Base-by-base conservation (phyloP, 2,329 filamentous ascomycete species). In the Pezizomycotina sp. region DNA sequence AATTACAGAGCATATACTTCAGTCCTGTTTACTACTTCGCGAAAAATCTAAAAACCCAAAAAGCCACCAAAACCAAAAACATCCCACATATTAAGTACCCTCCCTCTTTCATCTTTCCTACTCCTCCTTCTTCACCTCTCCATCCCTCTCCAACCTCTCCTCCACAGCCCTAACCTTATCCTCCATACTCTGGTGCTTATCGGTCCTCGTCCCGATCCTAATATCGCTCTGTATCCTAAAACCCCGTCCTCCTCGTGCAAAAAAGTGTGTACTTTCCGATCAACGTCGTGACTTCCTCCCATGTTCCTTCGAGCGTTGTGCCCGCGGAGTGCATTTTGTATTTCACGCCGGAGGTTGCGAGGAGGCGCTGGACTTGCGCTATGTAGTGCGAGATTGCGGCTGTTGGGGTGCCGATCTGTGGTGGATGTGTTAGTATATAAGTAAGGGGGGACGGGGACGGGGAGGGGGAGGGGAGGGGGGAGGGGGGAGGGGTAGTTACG, bases 311-410 rank as follows among this genome's bases (percentile, higher is more conserved):
- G 36, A 95, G 69, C 0, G 86, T 95, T 0, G 86, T 93, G 8
- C 86, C 89, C 2, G 83, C 84, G 16, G 80, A 84, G 60, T 95
- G 86, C 81, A 95, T 89, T 29, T 69, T 74, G 55, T 84, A 86
- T 47, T 71, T 74, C 45, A 95, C 58, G 2, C 82, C 82, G 49
- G 77, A 89, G 35, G 70, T 72, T 58, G 77, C 73, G 51, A 98
- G 67, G 22, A 95, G 65, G 38, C 75, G 72, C 61, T 95, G 86
- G 23, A 95, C 82, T 46, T 78, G 74, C 21, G 86, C 86, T 19
- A 98, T 74, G 55, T 95, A 79, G 48, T 76, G 71, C 4, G 80
- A 77, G 10, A 86, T 77, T 2, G 79, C 83, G 33, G 71, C 66
- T 25, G 60, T 74, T 31, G 71, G 73, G 12, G 86, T 92, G 44